Evolutionary conservation across 139 green algal species (phyloP).

Genomic region (Chlorella ohadii): DNA sequence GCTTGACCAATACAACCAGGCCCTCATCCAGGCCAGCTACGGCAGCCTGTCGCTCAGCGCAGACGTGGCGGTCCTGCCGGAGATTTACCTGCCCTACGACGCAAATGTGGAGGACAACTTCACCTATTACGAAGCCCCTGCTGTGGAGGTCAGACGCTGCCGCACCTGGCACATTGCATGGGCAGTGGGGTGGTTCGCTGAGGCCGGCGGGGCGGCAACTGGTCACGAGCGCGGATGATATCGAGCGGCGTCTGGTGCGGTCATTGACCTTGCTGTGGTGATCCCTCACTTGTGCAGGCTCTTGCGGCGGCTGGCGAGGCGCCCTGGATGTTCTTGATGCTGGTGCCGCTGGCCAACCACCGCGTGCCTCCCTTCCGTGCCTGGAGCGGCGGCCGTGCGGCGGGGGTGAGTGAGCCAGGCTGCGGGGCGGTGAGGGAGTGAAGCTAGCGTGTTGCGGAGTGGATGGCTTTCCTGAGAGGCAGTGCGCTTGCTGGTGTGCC

Average conservation of each 20-base stretch:
- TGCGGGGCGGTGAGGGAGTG: no score
- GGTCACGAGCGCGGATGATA: no score
- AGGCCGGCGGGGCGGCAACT: no score
- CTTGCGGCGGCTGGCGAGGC: background rate
- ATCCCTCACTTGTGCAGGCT: constrained; percentile 1
- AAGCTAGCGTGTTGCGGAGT: no score
- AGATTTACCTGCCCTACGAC: background rate
- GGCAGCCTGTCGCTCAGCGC: constrained; percentile 53
- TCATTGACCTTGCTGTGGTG: no score
- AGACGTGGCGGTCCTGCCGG: constrained; percentile 45
- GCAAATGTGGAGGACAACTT: background rate
- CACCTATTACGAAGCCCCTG: constrained; percentile 17
- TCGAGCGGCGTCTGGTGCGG: no score
- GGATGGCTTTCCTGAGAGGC: no score
- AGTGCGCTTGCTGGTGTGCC: no score
- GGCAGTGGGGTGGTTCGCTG: no score
- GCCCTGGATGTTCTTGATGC: constrained; percentile 33
- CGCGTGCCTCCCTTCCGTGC: constrained; percentile 12
- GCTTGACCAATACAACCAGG: constrained; percentile 53
- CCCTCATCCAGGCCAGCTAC: constrained; percentile 58
- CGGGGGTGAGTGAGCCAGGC: constrained; percentile 1
- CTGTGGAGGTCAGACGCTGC: background rate
- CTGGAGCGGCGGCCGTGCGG: constrained; percentile 12
- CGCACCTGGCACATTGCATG: no score
- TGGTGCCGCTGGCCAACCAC: constrained; percentile 5